phyloP scores from a whole-genome alignment of 345 rosid species.

The Turnera subulata region DNA sequence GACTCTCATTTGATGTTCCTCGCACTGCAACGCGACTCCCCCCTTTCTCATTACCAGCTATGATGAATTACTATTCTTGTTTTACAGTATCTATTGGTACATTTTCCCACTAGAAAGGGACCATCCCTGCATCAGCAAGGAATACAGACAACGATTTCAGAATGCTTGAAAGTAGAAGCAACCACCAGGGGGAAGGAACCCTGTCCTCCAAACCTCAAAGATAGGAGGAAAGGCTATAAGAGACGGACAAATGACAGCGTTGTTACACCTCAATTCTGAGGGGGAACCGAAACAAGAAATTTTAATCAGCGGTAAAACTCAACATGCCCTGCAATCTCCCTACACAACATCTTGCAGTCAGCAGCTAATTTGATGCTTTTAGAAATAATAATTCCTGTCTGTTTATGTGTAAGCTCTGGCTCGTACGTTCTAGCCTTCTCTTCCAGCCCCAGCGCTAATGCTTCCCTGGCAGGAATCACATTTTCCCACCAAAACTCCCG shows the following conservation, averaged over 20 bases:
- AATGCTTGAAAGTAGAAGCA: no score
- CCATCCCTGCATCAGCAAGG: no score
- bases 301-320: conserved; percentile 65
- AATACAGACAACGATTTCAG: no score
- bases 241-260: no score
- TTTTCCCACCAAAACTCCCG: conserved; percentile 90
- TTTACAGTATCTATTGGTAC: no score
- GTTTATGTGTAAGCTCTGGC: conserved; percentile 66
- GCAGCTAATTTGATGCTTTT: conserved; percentile 66
- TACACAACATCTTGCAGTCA: conserved; percentile 56
- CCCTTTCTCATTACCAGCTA: no score
- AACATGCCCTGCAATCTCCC: conserved; percentile 81
- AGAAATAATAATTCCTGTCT: conserved; percentile 56
- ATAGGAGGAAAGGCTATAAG: neutral
- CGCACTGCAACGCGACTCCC: no score
- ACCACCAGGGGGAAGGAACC: no score
- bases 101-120: no score
- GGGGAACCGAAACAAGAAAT: no score
- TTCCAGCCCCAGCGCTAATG: conserved; percentile 47
- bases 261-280: neutral
- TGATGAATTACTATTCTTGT: no score
- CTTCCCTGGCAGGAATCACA: conserved; percentile 77
- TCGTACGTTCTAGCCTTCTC: conserved; percentile 46
- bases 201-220: neutral
- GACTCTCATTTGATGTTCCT: no score